Conservation (phyloP, 176 grass and related monocot genomes). For the Saccharum officinarum region DNA sequence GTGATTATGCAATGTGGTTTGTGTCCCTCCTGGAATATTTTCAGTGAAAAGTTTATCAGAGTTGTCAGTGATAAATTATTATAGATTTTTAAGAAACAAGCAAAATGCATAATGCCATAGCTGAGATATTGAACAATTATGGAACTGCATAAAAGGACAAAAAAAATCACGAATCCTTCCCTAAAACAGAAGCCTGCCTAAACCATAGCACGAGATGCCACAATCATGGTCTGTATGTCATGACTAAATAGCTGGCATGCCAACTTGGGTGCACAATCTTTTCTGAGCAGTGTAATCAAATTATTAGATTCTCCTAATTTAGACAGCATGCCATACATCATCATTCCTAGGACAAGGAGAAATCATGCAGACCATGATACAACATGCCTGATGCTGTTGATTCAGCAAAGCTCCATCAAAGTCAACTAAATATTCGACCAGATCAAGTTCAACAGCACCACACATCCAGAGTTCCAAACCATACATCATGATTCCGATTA, state of each 20-base stretch:
- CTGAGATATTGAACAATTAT: not conserved
- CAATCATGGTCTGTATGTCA: not conserved
- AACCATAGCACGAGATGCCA: not conserved
- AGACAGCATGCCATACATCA: not conserved
- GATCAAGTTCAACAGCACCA: not conserved
- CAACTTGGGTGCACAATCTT: not conserved
- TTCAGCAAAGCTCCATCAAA: not conserved
- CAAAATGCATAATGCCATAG: slow-evolving; percentile 7
- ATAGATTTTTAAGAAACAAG: slow-evolving; percentile 11
- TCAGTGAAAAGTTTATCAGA: not conserved
- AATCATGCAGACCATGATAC: not conserved
- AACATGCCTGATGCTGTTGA: not conserved
- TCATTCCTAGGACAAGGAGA: not conserved
- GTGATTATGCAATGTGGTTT: too few relatives aligned
- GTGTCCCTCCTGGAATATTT: not conserved
- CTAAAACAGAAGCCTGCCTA: not conserved
- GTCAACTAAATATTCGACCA: slow-evolving; percentile 18
- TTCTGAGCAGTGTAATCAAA: not conserved
- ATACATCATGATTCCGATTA: slow-evolving; percentile 2
- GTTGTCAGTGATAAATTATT: not conserved
- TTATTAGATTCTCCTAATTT: slow-evolving; percentile 13
- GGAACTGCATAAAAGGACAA: not conserved
- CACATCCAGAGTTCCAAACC: not conserved
- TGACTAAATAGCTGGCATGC: not conserved
- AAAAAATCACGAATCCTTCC: not conserved